Evolutionary conservation across 306 rosid species (phyloP), one percentile per base, ranked within the genome.

Genomic region (Malus asiatica): DNA sequence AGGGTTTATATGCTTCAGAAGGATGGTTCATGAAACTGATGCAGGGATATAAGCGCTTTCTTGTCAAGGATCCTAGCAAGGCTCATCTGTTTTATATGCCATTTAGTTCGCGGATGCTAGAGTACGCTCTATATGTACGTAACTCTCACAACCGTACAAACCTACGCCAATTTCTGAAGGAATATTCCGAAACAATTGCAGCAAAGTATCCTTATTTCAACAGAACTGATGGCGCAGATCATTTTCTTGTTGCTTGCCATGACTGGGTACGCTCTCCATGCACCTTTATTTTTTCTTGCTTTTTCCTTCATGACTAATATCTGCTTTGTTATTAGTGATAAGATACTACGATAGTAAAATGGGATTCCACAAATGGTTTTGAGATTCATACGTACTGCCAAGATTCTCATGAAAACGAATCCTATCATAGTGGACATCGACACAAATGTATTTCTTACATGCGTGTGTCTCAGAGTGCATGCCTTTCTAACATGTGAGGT

Each of bases 21-120:
- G 97, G 98, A 76, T 91, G 98, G 97, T 94, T 94, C 77, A 91
- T 91, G 98, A 94, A 91, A 83, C 81, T 91, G 87, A 94, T 94
- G 93, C 93, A 91, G 87, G 88, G 87, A 83, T 82, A 86, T 68
- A 91, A 81, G 87, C 85, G 46, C 15, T 94, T 86, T 75, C 87
- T 80, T 66, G 93, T 91, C 75, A 90, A 89, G 81, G 87, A 94
- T 78, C 97, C 98, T 51, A 84, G 86, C 65, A 87, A 86, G 78
- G 98, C 98, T 66, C 98, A 94, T 84, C 86, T 94, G 13, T 94
- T 91, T 84, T 94, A 94, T 78, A 86, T 94, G 94, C 98, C 97
- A 42, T 94, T 94, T 79, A 89, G 97, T 72, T 85, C 96, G 2
- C 93, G 97, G 19, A 91, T 80, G 96, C 86, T 94, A 74, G 88